Evolutionary conservation across 192 early-diverging fungal species (phyloP), one percentile per base, ranked within the genome.

Genomic region (Coemansia sp.): DNA sequence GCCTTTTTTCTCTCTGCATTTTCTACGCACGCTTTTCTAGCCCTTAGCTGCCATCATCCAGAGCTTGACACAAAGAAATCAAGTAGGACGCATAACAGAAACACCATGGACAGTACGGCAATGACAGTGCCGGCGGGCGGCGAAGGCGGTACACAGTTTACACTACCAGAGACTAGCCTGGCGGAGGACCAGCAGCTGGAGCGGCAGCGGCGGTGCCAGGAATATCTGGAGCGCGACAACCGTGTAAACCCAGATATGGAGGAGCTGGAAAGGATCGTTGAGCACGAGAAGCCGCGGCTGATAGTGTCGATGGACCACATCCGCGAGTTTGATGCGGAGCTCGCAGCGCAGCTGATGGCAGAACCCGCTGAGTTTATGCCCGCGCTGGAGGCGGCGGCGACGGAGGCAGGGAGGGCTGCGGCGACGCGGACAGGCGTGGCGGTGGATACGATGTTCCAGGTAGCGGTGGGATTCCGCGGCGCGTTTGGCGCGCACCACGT

Each of bases 251-350:
- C 58, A n/a, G 73, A 76, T 20, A 47, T 65, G 19, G 54, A 42
- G 17, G 62, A 57, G 62, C 58, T 76, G 5, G 54, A 58, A 51
- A 53, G 55, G 17, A 41, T 65, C 12, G 29, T 43, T 7, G 26
- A 2, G 4, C 20, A 40, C 39, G 64, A 59, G 20, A 63, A 58
- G 47, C 64, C 60, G 27, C 83, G 96, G 12, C 69, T 97, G 22
- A 79, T 99, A 14, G 83, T 97, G 51, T 94, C 88, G 49, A 68
- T 99, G 39, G 93, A 99, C 79, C 82, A 91, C 63, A 50, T 99
- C 10, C 88, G 94, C 51, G 65, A 82, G 44, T 88, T 89, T 64
- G 83, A 85, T 63, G 46, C 75, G 1, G 84, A 85, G 17, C 86
- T 89, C 49, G 83, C 89, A 2, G 75, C 82, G 60, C 87, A 84